These are phyloP conservation scores for Clonostachys byssicola DNA, from an alignment of 2,329 filamentous ascomycete species.

Conservation along the genomic window DNA sequence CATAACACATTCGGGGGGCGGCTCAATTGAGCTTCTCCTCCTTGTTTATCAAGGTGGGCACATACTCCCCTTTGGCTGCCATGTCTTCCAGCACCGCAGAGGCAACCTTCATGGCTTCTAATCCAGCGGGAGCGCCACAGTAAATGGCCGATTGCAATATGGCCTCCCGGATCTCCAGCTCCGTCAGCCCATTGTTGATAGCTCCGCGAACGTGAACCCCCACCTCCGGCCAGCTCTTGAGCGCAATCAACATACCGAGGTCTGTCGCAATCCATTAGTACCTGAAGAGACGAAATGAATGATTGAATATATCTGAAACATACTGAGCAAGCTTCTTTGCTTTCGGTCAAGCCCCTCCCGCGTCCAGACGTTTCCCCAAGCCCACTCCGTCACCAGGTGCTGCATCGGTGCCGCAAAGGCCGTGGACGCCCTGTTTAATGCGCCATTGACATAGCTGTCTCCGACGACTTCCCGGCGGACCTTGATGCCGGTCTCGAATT, in stretches of 20 bases:
- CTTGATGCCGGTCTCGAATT: constrained; percentile 56
- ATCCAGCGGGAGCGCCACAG: constrained; percentile 31
- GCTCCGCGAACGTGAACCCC: constrained; percentile 58
- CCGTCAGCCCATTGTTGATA: constrained; percentile 54
- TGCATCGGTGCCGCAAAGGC: constrained; percentile 56
- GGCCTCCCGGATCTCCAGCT: constrained; percentile 50
- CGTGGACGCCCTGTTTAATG: constrained; percentile 42
- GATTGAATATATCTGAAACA: constrained; percentile 15
- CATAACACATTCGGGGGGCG: no score
- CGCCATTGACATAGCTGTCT: constrained; percentile 51
- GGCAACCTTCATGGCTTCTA: constrained; percentile 25
- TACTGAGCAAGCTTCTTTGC: constrained; percentile 40
- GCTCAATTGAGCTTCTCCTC: no score
- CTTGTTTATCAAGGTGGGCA: no score
- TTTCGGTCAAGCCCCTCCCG: constrained; percentile 58
- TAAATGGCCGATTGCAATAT: constrained; percentile 37
- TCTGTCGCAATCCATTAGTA: constrained; percentile 18
- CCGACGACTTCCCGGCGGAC: constrained; percentile 56
- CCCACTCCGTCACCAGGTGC: constrained; percentile 55
- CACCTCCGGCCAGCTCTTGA: constrained; percentile 55
- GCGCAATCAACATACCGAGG: constrained; percentile 58
- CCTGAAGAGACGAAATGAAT: constrained; percentile 14
- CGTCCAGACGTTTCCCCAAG: constrained; percentile 60
- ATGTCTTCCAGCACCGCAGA: constrained; percentile 15
- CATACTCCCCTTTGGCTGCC: constrained; percentile 14